Conservation (phyloP, 2,329 filamentous ascomycete species). For the Hyphodiscus sp. region DNA sequence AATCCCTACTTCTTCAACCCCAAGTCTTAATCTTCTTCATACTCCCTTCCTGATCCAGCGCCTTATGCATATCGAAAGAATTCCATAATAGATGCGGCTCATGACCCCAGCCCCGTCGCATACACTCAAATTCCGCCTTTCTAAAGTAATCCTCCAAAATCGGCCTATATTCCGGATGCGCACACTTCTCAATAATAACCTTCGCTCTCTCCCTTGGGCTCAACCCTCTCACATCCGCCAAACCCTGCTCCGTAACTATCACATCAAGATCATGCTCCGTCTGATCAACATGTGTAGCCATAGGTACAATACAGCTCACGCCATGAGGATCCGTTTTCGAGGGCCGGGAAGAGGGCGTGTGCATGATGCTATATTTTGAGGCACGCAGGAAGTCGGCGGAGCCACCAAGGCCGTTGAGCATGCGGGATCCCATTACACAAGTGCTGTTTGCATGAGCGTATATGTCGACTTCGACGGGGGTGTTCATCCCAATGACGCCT, state of each 20-base stretch:
- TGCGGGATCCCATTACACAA: constrained; percentile 80
- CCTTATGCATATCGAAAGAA: constrained; percentile 83
- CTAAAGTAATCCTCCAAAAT: constrained; percentile 80
- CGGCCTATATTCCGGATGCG: constrained; percentile 77
- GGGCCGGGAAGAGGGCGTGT: constrained; percentile 76
- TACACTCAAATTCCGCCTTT: constrained; percentile 78
- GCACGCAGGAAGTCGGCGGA: constrained; percentile 75
- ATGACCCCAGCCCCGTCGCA: constrained; percentile 82
- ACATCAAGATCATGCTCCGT: constrained; percentile 90
- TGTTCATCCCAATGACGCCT: constrained; percentile 92
- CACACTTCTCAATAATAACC: constrained; percentile 81
- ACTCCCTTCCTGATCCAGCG: constrained; percentile 72
- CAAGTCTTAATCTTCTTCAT: constrained; percentile 49
- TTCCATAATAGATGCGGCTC: constrained; percentile 85
- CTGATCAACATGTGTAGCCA: constrained; percentile 89
- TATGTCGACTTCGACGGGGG: constrained; percentile 87
- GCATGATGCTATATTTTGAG: constrained; percentile 87
- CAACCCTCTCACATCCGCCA: constrained; percentile 79
- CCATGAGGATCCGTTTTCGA: constrained; percentile 77
- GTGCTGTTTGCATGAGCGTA: constrained; percentile 91
- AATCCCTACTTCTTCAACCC: constrained; percentile 15
- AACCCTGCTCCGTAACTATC: constrained; percentile 68
- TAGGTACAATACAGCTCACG: constrained; percentile 83
- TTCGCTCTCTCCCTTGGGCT: constrained; percentile 72
- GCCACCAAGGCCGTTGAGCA: constrained; percentile 80